These are phyloP conservation scores for Arabidopsis hybrid DNA, from an alignment of 441 rosid species.

Conservation along the genomic window DNA sequence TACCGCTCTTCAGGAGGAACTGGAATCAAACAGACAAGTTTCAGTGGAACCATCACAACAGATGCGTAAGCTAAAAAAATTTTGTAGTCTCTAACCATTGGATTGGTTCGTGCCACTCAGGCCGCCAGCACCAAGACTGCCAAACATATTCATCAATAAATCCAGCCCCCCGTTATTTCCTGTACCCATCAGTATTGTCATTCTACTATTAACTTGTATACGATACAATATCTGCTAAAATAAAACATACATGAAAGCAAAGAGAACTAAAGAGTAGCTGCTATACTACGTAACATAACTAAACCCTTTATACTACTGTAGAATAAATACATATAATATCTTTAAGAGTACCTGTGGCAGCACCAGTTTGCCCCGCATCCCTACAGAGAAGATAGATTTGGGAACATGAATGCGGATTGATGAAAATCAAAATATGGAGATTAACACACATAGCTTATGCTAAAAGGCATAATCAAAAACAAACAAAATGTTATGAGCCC, in stretches of 20 bases:
- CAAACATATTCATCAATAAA: constrained; percentile 67
- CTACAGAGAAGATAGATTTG: constrained; percentile 45
- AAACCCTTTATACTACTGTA: neutral
- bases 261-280: neutral
- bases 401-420: constrained; percentile 13
- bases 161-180: constrained; percentile 53
- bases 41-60: neutral
- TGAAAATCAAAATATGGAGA: neutral
- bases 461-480: neutral
- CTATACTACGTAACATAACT: constrained; percentile 13
- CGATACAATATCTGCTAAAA: neutral
- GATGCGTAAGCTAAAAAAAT: neutral
- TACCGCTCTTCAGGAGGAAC: constrained; percentile 85
- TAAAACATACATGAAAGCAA: neutral
- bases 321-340: neutral
- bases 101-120: constrained; percentile 52
- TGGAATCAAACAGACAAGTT: constrained; percentile 39
- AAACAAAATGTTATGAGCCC: neutral
- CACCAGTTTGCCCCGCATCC: constrained; percentile 58
- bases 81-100: constrained; percentile 48
- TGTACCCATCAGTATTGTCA: constrained; percentile 45
- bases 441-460: neutral
- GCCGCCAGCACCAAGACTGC: constrained; percentile 65
- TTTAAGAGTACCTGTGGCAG: constrained; percentile 52
- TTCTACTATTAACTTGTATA: neutral